Conservation (phyloP, 495 filamentous ascomycete species). For the Penicillium canariense region DNA sequence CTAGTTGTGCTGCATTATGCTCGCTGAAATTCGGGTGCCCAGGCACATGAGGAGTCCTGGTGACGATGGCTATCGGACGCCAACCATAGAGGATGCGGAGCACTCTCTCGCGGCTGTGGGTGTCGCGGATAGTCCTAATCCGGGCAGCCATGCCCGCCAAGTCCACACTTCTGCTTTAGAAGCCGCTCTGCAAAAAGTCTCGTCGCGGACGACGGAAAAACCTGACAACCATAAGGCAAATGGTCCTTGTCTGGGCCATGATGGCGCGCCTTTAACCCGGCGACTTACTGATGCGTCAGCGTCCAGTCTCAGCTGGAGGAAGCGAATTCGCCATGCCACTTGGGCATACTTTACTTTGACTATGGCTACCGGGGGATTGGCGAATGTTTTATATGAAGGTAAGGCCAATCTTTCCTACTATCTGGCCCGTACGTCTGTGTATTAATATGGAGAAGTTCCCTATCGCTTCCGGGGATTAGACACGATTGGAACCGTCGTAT, state of each 20-base stretch:
- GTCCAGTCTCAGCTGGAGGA: slow-evolving; percentile 40
- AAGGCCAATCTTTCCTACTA: too few relatives aligned
- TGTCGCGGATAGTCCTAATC: slow-evolving; percentile 6
- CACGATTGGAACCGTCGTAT: slow-evolving; percentile 69
- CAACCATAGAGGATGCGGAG: slow-evolving; percentile 49
- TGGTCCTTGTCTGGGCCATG: slow-evolving; percentile 5
- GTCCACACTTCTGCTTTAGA: slow-evolving; percentile 38
- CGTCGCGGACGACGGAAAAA: slow-evolving; percentile 20
- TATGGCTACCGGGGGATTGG: slow-evolving; percentile 83
- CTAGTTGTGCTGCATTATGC: slow-evolving; percentile 14
- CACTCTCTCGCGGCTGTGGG: slow-evolving; percentile 22
- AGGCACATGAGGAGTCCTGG: slow-evolving; percentile 42
- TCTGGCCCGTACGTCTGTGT: not conserved
- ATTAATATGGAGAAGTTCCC: slow-evolving; percentile 52
- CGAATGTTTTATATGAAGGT: slow-evolving; percentile 74
- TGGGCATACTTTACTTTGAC: slow-evolving; percentile 75
- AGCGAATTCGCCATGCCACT: slow-evolving; percentile 50
- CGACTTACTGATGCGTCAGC: slow-evolving; percentile 16
- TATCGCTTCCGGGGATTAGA: slow-evolving; percentile 68
- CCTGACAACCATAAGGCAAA: slow-evolving; percentile 2
- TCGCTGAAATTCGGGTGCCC: slow-evolving; percentile 28
- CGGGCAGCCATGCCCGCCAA: slow-evolving; percentile 17
- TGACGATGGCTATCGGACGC: slow-evolving; percentile 50
- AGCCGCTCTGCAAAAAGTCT: slow-evolving; percentile 20
- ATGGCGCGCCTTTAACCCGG: slow-evolving; percentile 13